A percentile compares a stretch with the other conserved stretches of the same genome.
phyloP scores from a whole-genome alignment of 2,329 filamentous ascomycete genomes.

The Sporothrix humicola region DNA sequence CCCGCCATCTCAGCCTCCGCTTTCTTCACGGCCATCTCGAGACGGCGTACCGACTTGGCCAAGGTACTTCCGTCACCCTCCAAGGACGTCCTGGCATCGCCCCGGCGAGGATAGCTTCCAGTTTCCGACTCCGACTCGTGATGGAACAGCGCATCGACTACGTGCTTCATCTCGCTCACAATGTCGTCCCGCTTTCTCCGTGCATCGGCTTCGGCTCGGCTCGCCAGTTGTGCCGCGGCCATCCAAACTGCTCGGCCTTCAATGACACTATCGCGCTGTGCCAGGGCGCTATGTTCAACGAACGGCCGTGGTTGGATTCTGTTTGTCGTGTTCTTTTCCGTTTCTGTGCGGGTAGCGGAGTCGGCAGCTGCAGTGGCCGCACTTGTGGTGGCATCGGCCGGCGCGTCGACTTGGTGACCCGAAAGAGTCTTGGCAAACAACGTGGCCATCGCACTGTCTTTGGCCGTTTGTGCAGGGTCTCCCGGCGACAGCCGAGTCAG shows the following conservation, averaged over 20 bases:
- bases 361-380: not conserved
- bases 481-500: not conserved
- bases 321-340: not conserved
- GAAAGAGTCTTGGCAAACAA: not conserved
- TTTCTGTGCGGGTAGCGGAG: not conserved
- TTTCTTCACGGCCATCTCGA: not conserved
- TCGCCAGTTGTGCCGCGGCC: not conserved
- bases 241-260: not conserved
- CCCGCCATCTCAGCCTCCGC: not conserved
- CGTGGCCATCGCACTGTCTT: not conserved
- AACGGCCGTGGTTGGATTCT: not conserved
- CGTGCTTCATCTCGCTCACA: not conserved
- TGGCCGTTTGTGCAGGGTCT: not conserved
- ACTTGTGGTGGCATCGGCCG: not conserved
- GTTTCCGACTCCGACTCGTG: not conserved
- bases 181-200: not conserved
- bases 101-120: not conserved
- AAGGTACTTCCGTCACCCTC: not conserved
- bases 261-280: not conserved
- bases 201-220: not conserved
- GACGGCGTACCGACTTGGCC: not conserved
- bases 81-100: not conserved
- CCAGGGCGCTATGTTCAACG: not conserved
- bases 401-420: not conserved
- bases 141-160: not conserved